Evolutionary conservation across 345 rosid genomes (phyloP), one percentile per base, ranked within the genome.

Genomic region (Excoecaria agallocha): DNA sequence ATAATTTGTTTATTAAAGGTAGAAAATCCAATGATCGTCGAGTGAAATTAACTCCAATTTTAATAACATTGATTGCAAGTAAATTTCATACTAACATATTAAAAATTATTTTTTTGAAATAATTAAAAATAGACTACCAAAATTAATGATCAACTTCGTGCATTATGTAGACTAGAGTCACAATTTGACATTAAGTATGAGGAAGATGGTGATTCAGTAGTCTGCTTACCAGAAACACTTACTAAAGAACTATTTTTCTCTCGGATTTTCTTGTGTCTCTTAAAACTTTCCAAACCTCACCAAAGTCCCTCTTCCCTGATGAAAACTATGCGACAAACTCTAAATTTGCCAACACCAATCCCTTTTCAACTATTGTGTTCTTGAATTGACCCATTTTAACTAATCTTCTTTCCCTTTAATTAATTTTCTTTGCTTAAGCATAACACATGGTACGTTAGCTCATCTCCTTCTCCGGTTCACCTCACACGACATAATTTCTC

Each of bases 391-490:
- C 30, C 38, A 9, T 20, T 10, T 9, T 4, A 20, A 20, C 25
- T 20, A 3, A 22, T 10, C 0, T 3, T 20, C 22, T 37, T 9
- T 0, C 35, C 15, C 37, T 60, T 60, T 66, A 10, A 24, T 35
- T 35, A 46, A 4, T 46, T 68, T 77, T 12, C 22, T 52, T 24
- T 73, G 52, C 46, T 66, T 48, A 65, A 16, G 24, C 35, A 76
- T 69, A 69, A 70, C 71, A 62, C 85, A 62, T 88, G 97, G 91
- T 85, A 85, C 71, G 97, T 88, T 90, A 85, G 96, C 82, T 90
- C 89, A 90, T 85, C 98, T 84, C 77, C 94, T 83, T 48, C 25
- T 46, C 66, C 69, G 50, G 54, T 8, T 58, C 62, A 58, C 7
- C 70, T 85, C 52, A 46, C 67, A 4, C 19, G 15, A 4, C 64